Evolutionary conservation across 2,329 filamentous ascomycete genomes (phyloP), one percentile per base, ranked within the genome.

Genomic region (Huntiella omanensis): DNA sequence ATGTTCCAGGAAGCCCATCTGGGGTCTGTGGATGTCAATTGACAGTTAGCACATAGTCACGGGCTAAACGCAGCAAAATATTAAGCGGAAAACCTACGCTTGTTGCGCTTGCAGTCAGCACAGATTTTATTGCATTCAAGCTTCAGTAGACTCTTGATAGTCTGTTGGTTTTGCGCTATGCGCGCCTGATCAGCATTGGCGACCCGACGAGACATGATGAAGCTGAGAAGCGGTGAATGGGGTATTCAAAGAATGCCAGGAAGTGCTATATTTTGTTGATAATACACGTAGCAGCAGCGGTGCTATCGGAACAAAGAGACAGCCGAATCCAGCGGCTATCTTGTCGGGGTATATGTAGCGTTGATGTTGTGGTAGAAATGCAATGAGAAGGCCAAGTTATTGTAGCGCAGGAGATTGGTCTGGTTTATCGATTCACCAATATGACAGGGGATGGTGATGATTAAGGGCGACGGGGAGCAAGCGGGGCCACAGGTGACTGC

Each of bases 1-100:
- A 98, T 66, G 61, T 98, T 98, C 91, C 91, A 98, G 59, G 86
- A 95, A 32, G 91, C 91, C 91, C 91, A 98, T 81, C 91, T 76
- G 51, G 91, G 91, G 67, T 95, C 85, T 93, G 59, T 36, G 35
- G 38, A 28, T 28, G 28, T 48, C 44, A 54, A 40, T 49, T 37
- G 46, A 36, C 44, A 8, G 16, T 16, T 28, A 36, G 36, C 40
- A 35, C 39, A 45, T 38, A 10, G 13, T 43, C 13, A 7, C 13
- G 40, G 33, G 48, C 53, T 42, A 53, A 47, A 19, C 1, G 17
- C 12, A 28, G 35, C 32, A 40, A 33, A n/a, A 28, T 28, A 10
- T 28, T 28, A 28, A 28, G 22, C 40, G 32, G 28, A 32, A 22
- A 33, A 67, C 80, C 54, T 64, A 92, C 87, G 91, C 64, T 96